phyloP scores from a whole-genome alignment of 2,329 filamentous ascomycete genomes.

The Myriosclerotinia curreyana region DNA sequence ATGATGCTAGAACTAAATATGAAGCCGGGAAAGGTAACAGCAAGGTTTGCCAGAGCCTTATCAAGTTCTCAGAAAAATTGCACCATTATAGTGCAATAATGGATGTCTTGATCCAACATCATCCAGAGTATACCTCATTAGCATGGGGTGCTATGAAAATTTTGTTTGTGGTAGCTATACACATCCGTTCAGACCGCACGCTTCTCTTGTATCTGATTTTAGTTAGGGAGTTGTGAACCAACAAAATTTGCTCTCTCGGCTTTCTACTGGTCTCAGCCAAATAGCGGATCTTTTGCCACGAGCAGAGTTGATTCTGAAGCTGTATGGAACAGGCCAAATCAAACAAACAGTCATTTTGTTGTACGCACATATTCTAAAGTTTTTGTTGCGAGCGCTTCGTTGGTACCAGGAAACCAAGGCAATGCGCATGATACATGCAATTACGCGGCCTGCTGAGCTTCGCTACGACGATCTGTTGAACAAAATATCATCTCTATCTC shows the following conservation, averaged over 20 bases:
- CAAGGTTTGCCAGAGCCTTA: too few relatives aligned
- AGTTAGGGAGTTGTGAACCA: too few relatives aligned
- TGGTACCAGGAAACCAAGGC: slow-evolving; percentile 36
- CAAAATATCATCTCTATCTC: not conserved
- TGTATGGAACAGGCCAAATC: not conserved
- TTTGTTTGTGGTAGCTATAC: too few relatives aligned
- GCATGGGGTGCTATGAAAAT: too few relatives aligned
- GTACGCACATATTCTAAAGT: slow-evolving; percentile 36
- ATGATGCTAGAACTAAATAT: too few relatives aligned
- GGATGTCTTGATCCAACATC: too few relatives aligned
- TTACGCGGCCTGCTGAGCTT: not conserved
- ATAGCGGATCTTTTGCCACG: not conserved
- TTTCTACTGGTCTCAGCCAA: not conserved
- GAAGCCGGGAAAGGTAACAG: too few relatives aligned
- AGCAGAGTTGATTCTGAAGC: not conserved
- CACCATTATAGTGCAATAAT: too few relatives aligned
- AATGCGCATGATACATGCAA: not conserved
- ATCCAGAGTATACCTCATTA: too few relatives aligned
- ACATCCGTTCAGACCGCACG: too few relatives aligned
- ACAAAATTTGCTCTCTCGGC: not conserved
- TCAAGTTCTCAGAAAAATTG: too few relatives aligned
- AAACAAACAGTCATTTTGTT: slow-evolving; percentile 28
- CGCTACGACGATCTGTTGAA: not conserved
- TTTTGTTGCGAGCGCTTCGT: slow-evolving; percentile 31
- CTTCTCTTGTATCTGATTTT: too few relatives aligned